Conservation (phyloP, 2,329 filamentous ascomycete species). For the Alternaria sp. region DNA sequence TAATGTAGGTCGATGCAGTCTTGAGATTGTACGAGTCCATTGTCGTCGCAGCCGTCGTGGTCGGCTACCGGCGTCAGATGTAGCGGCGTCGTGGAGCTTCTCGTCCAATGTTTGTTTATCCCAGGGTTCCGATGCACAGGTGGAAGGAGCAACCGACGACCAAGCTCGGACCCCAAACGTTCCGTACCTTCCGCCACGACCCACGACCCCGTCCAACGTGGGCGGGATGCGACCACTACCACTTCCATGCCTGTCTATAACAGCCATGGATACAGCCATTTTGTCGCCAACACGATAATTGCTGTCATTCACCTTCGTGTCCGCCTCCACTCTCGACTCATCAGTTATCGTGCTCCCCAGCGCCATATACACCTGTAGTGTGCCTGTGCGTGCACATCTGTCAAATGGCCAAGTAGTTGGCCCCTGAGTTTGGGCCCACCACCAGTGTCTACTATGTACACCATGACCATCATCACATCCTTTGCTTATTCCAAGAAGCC, state of each 20-base stretch:
- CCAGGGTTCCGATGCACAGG: slow-evolving; percentile 12
- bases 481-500: not conserved
- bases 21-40: slow-evolving; percentile 63
- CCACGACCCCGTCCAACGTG: not conserved
- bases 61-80: slow-evolving; percentile 30
- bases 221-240: not conserved
- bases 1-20: slow-evolving; percentile 70
- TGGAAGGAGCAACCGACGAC: slow-evolving; percentile 20
- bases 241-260: not conserved
- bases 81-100: slow-evolving; percentile 9
- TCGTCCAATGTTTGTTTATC: slow-evolving; percentile 28
- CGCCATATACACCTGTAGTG: slow-evolving; percentile 1
- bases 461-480: slow-evolving; percentile 1
- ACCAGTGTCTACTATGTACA: slow-evolving; percentile 1
- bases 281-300: slow-evolving; percentile 1
- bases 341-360: not conserved
- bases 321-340: not conserved
- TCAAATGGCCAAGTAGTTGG: not conserved
- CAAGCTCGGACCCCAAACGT: slow-evolving; percentile 10
- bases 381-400: not conserved
- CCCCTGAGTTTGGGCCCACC: slow-evolving; percentile 5
- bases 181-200: slow-evolving; percentile 5
- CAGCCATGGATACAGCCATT: slow-evolving; percentile 6
- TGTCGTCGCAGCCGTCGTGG: slow-evolving; percentile 30
- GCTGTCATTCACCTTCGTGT: slow-evolving; percentile 2